A percentile compares a stretch with the other conserved stretches of the same genome.
phyloP scores from a whole-genome alignment of 1,284 basidiomycete species.

The Sporisorium iseilematis-ciliati region DNA sequence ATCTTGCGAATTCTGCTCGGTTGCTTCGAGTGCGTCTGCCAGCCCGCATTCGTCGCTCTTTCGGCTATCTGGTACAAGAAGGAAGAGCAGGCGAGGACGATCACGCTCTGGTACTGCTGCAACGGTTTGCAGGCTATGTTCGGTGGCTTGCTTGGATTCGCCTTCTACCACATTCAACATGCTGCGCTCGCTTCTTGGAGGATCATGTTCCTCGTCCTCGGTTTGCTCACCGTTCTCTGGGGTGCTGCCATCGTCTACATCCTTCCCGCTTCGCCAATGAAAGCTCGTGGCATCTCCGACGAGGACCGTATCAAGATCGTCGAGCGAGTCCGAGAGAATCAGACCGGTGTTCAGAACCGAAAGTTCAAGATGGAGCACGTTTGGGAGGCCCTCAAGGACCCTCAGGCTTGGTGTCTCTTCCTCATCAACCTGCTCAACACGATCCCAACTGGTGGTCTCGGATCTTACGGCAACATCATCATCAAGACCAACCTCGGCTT shows the following conservation, averaged over 20 bases:
- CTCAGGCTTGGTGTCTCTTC: conserved; percentile 67
- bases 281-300: conserved; percentile 70
- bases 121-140: conserved; percentile 57
- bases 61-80: conserved; percentile 55
- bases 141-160: conserved; percentile 60
- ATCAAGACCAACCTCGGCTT: conserved; percentile 66
- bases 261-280: conserved; percentile 51
- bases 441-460: conserved; percentile 73
- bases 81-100: conserved; percentile 48
- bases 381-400: conserved; percentile 73
- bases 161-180: conserved; percentile 71
- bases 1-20: conserved; percentile 64
- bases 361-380: conserved; percentile 74
- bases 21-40: conserved; percentile 57
- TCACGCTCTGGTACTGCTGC: conserved; percentile 50
- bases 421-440: conserved; percentile 74
- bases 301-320: conserved; percentile 74
- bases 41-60: conserved; percentile 59
- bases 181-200: conserved; percentile 74
- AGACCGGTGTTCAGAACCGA: conserved; percentile 74
- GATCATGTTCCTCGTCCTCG: conserved; percentile 71
- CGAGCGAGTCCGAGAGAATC: conserved; percentile 74
- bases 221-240: conserved; percentile 49
- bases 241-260: conserved; percentile 62
- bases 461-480: conserved; percentile 72